Base-by-base conservation (phyloP, 2,329 filamentous ascomycete genomes). In the Pseudodiploospora longispora region DNA sequence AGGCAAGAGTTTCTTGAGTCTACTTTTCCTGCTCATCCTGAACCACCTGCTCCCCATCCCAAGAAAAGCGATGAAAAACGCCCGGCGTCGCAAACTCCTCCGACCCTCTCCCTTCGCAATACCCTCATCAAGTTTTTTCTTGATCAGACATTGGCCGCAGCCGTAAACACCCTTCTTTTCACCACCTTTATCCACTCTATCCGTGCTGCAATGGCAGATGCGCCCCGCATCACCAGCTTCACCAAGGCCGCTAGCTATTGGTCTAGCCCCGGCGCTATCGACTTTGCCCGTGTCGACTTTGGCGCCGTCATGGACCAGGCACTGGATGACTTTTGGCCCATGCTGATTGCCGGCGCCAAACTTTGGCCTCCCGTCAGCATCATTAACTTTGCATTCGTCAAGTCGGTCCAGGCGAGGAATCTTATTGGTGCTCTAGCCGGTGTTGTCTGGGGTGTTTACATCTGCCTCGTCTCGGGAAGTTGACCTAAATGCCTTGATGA, bases 1-100 rank as follows among this genome's bases (percentile, higher is more conserved):
- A 80, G 76, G 77, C 89, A 95, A 71, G 75, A 79, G 35, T 86
- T 76, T 58, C 74, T 95, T 42, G 89, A 95, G 64, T 68, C 75
- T 5, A 65, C 71, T 4, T 94, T 88, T 58, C 89, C 89, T 0
- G 82, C 83, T 1, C 75, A 78, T 53, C 72, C 74, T 41, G 47
- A 60, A 4, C 61, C 69, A n/a, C 64, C 69, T 3, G 60, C 42
- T 10, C 38, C 53, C 46, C 27, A 45, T 10, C 58, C 57, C 36
- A 61, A 67, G 45, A 58, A 59, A 36, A 47, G 54, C 27, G 59
- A 62, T 31, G 42, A 42, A 38, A 27, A 10, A 8, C 36, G 8
- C 12, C 34, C n/a, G 9, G 12, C 12, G 30, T 29, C 6, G 9
- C 37, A 7, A 30, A 29, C 29, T 32, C 43, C 43, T 32, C 42